A percentile compares a stretch with the other conserved stretches of the same genome.
phyloP scores from a whole-genome alignment of 1,139 yeast genomes.

The Lodderomyces orthopsilosis region DNA sequence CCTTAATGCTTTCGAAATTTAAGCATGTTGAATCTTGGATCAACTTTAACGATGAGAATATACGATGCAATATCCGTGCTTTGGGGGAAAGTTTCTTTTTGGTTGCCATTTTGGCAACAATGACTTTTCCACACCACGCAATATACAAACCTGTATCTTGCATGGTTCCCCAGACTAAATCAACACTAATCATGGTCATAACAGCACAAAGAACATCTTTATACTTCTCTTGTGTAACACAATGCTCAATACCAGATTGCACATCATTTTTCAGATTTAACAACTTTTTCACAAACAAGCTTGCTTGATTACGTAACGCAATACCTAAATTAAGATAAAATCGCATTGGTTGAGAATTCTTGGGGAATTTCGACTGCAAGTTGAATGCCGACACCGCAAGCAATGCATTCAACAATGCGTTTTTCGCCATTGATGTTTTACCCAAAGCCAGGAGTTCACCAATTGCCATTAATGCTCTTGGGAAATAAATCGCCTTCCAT shows the following conservation, averaged over 20 bases:
- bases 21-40: slow-evolving; percentile 72
- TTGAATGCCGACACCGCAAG: slow-evolving; percentile 83
- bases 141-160: slow-evolving; percentile 77
- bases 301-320: slow-evolving; percentile 72
- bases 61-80: slow-evolving; percentile 74
- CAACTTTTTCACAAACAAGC: slow-evolving; percentile 56
- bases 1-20: slow-evolving; percentile 40
- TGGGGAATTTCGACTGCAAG: slow-evolving; percentile 66
- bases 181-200: slow-evolving; percentile 83
- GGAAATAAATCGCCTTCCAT: slow-evolving; percentile 82
- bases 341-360: slow-evolving; percentile 61
- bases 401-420: slow-evolving; percentile 75
- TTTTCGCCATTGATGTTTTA: slow-evolving; percentile 69
- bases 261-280: slow-evolving; percentile 32
- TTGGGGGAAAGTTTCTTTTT: slow-evolving; percentile 71
- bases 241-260: slow-evolving; percentile 41
- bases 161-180: slow-evolving; percentile 91
- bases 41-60: slow-evolving; percentile 70
- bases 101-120: slow-evolving; percentile 62
- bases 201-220: slow-evolving; percentile 84
- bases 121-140: slow-evolving; percentile 73
- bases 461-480: slow-evolving; percentile 74
- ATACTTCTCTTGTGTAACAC: slow-evolving; percentile 67
- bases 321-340: slow-evolving; percentile 72
- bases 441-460: slow-evolving; percentile 81